phyloP scores from a whole-genome alignment of 805 yeast species.

The Cyberlindnera mrakii region DNA sequence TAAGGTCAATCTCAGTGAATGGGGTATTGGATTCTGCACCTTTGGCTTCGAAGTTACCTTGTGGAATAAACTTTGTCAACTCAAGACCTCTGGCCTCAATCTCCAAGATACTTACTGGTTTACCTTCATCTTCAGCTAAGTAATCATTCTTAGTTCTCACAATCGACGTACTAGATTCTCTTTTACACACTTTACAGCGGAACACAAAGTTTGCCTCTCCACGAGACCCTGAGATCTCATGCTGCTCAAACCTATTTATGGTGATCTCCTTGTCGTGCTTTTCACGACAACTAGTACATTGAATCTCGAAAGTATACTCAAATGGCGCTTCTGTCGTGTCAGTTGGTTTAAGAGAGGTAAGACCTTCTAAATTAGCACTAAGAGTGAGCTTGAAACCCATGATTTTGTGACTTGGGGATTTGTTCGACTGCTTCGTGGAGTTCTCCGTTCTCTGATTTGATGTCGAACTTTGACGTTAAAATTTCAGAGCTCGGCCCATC shows the following conservation, averaged over 20 bases:
- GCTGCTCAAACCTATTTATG: constrained; percentile 60
- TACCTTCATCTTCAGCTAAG: constrained; percentile 25
- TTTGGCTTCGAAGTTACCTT: constrained; percentile 51
- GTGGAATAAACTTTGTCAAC: constrained; percentile 59
- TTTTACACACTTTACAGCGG: constrained; percentile 61
- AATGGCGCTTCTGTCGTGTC: constrained; percentile 60
- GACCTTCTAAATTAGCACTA: constrained; percentile 30
- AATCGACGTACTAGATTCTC: constrained; percentile 23
- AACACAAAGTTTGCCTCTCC: constrained; percentile 84
- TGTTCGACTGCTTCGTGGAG: not conserved
- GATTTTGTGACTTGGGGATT: not conserved
- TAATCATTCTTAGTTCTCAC: constrained; percentile 17
- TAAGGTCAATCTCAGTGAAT: constrained; percentile 62
- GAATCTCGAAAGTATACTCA: constrained; percentile 67
- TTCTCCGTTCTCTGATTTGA: not conserved
- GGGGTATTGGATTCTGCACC: constrained; percentile 45
- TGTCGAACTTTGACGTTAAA: not conserved
- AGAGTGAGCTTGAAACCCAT: constrained; percentile 26
- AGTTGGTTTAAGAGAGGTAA: constrained; percentile 42
- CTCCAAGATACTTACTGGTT: constrained; percentile 46
- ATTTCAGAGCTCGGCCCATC: not conserved
- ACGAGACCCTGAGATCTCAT: constrained; percentile 60
- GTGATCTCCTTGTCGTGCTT: constrained; percentile 63
- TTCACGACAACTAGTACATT: constrained; percentile 78
- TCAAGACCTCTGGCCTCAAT: constrained; percentile 88